Evolutionary conservation across 1,139 yeast species (phyloP).

Genomic region (Blastobotrys apis): DNA sequence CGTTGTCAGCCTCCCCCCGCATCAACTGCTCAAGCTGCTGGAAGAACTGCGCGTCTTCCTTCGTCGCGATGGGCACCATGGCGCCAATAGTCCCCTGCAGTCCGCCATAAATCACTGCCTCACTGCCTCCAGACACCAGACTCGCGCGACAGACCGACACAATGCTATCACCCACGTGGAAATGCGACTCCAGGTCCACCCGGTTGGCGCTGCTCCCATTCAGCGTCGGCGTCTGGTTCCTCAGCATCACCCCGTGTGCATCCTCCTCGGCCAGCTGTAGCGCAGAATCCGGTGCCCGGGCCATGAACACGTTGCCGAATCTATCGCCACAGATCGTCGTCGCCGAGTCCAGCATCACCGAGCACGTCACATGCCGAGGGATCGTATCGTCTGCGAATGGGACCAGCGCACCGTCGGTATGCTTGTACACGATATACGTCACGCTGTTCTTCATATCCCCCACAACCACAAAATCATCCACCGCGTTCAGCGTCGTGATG

Average conservation of each 20-base stretch:
- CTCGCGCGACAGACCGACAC: constrained; percentile 55
- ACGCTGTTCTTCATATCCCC: constrained; percentile 70
- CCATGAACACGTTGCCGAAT: constrained; percentile 72
- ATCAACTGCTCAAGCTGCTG: constrained; percentile 50
- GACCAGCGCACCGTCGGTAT: constrained; percentile 47
- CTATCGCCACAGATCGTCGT: constrained; percentile 86
- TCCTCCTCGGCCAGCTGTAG: constrained; percentile 50
- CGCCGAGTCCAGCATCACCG: constrained; percentile 61
- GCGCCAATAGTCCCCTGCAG: constrained; percentile 78
- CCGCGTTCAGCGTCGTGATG: constrained; percentile 48
- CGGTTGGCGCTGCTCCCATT: constrained; percentile 36
- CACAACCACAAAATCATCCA: constrained; percentile 49
- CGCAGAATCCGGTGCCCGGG: constrained; percentile 51
- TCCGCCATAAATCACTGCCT: constrained; percentile 66
- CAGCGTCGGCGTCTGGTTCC: constrained; percentile 13
- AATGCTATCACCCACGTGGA: constrained; percentile 65
- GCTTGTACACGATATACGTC: constrained; percentile 52
- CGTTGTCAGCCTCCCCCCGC: constrained; percentile 39
- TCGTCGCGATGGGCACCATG: constrained; percentile 60
- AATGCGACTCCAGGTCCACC: constrained; percentile 54
- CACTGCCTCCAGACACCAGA: constrained; percentile 58
- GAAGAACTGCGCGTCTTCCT: constrained; percentile 60
- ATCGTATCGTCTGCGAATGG: constrained; percentile 68
- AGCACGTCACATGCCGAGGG: constrained; percentile 60
- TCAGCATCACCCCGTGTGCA: constrained; percentile 31